These are phyloP conservation scores for Yamadazyma spencermartinsiae DNA, from an alignment of 1,139 yeast species.

Conservation along the genomic window DNA sequence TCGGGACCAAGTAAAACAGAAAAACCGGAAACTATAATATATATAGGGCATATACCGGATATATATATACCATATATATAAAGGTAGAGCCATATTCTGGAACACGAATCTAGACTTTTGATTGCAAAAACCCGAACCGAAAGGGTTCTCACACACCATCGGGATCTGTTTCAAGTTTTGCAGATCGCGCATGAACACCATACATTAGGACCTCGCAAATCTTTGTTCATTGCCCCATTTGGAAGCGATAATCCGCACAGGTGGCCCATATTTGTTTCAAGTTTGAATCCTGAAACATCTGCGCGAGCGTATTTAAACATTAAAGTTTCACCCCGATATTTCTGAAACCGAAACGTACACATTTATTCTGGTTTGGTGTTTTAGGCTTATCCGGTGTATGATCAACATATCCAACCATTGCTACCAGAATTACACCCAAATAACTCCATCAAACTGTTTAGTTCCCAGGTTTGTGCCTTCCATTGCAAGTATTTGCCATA, in stretches of 20 bases:
- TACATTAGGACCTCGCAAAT: background rate
- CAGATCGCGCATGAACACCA: background rate
- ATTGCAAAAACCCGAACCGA: background rate
- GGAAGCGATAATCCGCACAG: conserved; percentile 2
- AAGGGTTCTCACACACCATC: background rate
- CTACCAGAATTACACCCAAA: too few species aligned
- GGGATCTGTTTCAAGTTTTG: conserved; percentile 1
- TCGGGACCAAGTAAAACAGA: too few species aligned
- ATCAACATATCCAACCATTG: too few species aligned
- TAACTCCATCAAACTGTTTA: too few species aligned
- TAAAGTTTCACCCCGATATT: conserved; percentile 15
- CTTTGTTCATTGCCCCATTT: conserved; percentile 3
- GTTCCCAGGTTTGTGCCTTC: too few species aligned
- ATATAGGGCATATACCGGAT: too few species aligned
- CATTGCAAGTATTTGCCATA: too few species aligned
- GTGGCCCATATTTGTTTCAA: conserved; percentile 20
- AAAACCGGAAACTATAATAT: too few species aligned
- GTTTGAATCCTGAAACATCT: conserved; percentile 22
- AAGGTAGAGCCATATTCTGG: too few species aligned
- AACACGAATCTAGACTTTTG: background rate
- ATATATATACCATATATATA: too few species aligned
- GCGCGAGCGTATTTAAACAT: conserved; percentile 9
- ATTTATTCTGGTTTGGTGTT: too few species aligned
- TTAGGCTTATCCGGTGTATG: too few species aligned
- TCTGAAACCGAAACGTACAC: conserved; percentile 4